Evolutionary conservation across 306 rosid genomes (phyloP).

Genomic region (Bauhinia variegata): DNA sequence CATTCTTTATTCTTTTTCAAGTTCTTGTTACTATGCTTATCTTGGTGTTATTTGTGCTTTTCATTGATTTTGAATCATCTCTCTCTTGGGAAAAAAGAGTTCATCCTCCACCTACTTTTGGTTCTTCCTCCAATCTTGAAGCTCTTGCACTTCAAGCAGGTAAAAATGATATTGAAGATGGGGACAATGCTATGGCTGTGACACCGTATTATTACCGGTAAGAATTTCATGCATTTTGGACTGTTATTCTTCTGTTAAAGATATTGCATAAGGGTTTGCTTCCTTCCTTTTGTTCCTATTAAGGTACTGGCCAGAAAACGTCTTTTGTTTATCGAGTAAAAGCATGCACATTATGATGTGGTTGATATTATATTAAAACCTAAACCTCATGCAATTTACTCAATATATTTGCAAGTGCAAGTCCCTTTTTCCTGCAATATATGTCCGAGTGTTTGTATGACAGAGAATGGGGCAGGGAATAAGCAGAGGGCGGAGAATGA

Average conservation of each 20-base stretch:
- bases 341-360: conserved; percentile 10
- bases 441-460: neutral
- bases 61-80: conserved; percentile 39
- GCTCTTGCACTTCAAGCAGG: conserved; percentile 63
- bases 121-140: conserved; percentile 86
- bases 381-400: conserved; percentile 1
- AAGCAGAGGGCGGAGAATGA: neutral
- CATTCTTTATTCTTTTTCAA: neutral
- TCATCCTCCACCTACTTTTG: conserved; percentile 97
- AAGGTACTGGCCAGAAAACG: conserved; percentile 22
- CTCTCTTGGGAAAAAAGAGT: conserved; percentile 49
- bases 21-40: conserved; percentile 17
- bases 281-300: neutral
- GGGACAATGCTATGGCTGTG: conserved; percentile 60
- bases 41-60: conserved; percentile 14
- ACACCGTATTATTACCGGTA: conserved; percentile 61
- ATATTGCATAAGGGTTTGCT: conserved; percentile 19
- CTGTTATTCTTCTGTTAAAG: conserved; percentile 20
- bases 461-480: neutral
- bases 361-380: conserved; percentile 20
- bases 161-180: conserved; percentile 61
- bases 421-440: conserved; percentile 9
- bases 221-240: conserved; percentile 33
- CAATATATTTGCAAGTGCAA: conserved; percentile 19
- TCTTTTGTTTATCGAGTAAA: conserved; percentile 24